Percentiles rank a stretch among this genome's conserved stretches.
These are phyloP conservation scores for Chenopodium quinoa DNA, from an alignment of 148 eudicot genomes.

Conservation along the genomic window DNA sequence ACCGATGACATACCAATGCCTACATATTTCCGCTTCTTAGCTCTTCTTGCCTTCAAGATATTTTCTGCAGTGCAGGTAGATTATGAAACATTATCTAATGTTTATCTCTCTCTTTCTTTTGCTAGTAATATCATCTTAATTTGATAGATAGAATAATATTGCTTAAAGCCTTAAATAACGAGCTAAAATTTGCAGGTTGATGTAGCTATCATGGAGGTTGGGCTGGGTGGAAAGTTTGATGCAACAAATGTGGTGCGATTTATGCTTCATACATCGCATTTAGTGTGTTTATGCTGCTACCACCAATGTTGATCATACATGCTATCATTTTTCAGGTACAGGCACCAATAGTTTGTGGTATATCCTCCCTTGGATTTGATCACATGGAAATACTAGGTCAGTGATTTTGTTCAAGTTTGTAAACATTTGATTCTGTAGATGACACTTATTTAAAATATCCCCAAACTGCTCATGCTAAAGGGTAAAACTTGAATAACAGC, in stretches of 20 bases:
- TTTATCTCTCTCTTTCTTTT: neutral
- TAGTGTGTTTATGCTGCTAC: conserved; percentile 1
- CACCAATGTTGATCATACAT: conserved; percentile 12
- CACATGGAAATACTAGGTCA: conserved; percentile 99
- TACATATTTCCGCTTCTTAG: conserved; percentile 89
- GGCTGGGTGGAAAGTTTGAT: conserved; percentile 95
- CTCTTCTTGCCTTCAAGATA: conserved; percentile 96
- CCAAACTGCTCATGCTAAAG: neutral
- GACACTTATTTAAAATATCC: neutral
- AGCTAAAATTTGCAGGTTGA: conserved; percentile 63
- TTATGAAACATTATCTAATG: conserved; percentile 11
- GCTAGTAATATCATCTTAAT: neutral
- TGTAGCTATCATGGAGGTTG: conserved; percentile 96
- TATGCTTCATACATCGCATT: conserved; percentile 3
- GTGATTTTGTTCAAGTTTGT: conserved; percentile 24
- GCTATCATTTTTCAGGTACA: conserved; percentile 59
- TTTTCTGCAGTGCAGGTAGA: conserved; percentile 81
- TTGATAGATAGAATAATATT: neutral
- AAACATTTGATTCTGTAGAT: neutral
- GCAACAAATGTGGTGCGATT: conserved; percentile 92
- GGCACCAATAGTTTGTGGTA: conserved; percentile 86
- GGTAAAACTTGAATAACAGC: neutral
- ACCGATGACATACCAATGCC: conserved; percentile 87
- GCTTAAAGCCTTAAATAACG: neutral
- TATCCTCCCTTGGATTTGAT: conserved; percentile 96